These are phyloP conservation scores for Selaginella moellendorffii DNA, from an alignment of 75 land plant genomes.

Conservation along the genomic window DNA sequence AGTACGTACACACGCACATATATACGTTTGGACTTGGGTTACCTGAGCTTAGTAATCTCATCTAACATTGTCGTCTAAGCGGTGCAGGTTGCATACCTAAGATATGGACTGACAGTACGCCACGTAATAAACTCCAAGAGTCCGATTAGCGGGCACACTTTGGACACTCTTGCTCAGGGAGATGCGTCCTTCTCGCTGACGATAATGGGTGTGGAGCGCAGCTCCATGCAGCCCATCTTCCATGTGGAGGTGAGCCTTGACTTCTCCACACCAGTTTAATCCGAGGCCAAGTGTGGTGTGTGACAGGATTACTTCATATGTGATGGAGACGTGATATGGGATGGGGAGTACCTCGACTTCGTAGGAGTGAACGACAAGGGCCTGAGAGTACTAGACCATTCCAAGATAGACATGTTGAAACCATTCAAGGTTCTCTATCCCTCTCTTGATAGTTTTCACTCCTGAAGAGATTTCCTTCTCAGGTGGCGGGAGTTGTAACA, in stretches of 20 bases:
- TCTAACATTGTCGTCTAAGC: no score
- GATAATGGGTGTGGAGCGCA: constrained; percentile 12
- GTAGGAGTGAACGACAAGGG: constrained; percentile 25
- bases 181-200: constrained; percentile 16
- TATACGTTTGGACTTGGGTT: not conserved
- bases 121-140: constrained; percentile 15
- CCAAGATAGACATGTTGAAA: constrained; percentile 31
- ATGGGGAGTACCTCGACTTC: constrained; percentile 35
- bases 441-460: no score
- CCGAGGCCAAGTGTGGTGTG: not conserved
- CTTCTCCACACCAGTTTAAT: not conserved
- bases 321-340: constrained; percentile 19
- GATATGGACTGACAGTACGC: constrained; percentile 16
- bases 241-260: constrained; percentile 3
- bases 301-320: constrained; percentile 8
- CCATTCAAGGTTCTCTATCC: constrained; percentile 18
- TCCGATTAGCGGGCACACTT: constrained; percentile 10
- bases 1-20: constrained; percentile 11
- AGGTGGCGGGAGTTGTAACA: constrained; percentile 17
- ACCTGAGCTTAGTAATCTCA: not conserved
- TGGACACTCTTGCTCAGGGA: constrained; percentile 3
- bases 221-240: constrained; percentile 19
- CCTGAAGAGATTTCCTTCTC: not conserved
- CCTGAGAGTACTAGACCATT: constrained; percentile 32
- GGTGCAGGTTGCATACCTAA: constrained; percentile 13